Evolutionary conservation across 257 asterid species (phyloP).

Genomic region (Agastache rugosa): DNA sequence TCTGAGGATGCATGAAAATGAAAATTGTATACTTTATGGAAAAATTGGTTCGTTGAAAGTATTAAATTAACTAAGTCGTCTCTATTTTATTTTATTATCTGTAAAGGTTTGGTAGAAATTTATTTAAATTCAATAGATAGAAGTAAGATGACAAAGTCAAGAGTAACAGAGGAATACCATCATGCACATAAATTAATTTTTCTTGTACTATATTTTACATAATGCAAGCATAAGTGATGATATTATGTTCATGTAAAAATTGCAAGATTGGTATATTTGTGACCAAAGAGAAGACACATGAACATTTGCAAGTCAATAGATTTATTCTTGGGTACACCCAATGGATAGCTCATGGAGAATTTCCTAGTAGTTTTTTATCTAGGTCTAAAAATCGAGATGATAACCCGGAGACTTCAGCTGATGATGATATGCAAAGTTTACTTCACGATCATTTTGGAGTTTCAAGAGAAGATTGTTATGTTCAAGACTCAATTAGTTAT

Average conservation of each 20-base stretch:
- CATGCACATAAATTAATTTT: neutral
- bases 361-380: too few species aligned
- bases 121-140: neutral
- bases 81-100: too few species aligned
- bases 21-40: too few species aligned
- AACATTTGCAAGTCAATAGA: neutral
- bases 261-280: neutral
- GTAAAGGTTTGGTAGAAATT: neutral
- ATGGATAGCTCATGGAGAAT: conserved; percentile 18
- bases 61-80: too few species aligned
- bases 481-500: too few species aligned
- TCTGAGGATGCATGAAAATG: too few species aligned
- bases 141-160: neutral
- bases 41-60: too few species aligned
- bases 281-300: neutral
- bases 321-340: neutral
- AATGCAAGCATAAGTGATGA: neutral
- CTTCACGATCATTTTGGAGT: neutral
- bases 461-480: neutral
- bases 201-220: neutral
- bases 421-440: neutral
- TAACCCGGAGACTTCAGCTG: neutral
- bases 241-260: neutral
- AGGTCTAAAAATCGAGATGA: neutral
- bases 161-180: neutral